Evolutionary conservation across 108 stramenopile genomes (phyloP).

Genomic region (Nitzschia palea): DNA sequence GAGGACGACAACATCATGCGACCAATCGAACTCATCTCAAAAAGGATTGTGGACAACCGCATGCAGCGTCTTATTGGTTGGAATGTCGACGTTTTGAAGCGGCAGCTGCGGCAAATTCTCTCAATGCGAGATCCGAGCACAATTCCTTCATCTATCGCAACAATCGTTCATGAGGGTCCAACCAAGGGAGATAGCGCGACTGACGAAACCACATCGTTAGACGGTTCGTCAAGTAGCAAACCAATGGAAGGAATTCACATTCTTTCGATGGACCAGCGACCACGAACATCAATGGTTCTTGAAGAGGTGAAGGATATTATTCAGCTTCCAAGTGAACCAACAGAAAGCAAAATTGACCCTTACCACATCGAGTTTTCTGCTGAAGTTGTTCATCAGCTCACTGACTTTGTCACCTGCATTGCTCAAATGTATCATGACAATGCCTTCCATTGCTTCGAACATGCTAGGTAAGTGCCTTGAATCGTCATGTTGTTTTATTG

Average conservation of each 20-base stretch:
- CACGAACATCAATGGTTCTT: not conserved
- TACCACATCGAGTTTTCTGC: slow-evolving; percentile 2
- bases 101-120: slow-evolving; percentile 12
- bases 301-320: slow-evolving; percentile 11
- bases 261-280: not conserved
- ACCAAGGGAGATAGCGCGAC: not conserved
- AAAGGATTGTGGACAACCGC: not conserved
- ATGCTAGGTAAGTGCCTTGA: slow-evolving; percentile 19
- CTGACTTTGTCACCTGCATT: slow-evolving; percentile 11
- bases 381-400: slow-evolving; percentile 6
- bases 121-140: slow-evolving; percentile 5
- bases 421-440: slow-evolving; percentile 36
- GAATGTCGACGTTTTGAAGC: slow-evolving; percentile 11
- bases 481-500: not conserved
- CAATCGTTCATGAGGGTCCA: not conserved
- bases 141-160: not conserved
- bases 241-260: not conserved
- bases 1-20: too few relatives aligned
- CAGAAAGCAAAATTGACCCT: not conserved
- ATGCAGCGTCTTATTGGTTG: slow-evolving; percentile 18
- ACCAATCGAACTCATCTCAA: not conserved
- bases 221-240: too few relatives aligned
- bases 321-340: not conserved
- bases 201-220: too few relatives aligned
- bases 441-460: slow-evolving; percentile 45